Percentiles rank a stretch among this genome's conserved stretches.
phyloP scores from a whole-genome alignment of 768 basidiomycete genomes.

The Hortiboletus campestris region DNA sequence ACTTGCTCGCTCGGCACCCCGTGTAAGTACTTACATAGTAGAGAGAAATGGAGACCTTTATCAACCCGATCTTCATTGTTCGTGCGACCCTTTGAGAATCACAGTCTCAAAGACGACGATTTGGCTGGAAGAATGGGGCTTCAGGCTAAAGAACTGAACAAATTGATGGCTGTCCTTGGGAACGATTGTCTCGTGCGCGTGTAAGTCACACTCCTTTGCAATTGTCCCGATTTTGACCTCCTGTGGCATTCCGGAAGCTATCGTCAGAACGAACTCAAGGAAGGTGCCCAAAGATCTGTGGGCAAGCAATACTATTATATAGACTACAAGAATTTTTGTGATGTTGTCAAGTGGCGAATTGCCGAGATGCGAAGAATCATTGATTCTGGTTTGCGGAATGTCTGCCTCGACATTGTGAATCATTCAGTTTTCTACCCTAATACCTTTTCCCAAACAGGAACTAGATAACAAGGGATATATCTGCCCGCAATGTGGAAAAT shows the following conservation, averaged over 20 bases:
- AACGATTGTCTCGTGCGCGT: constrained; percentile 77
- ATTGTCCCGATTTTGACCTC: constrained; percentile 1
- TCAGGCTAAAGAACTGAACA: constrained; percentile 86
- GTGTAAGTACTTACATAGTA: constrained; percentile 72
- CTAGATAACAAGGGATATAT: constrained; percentile 96
- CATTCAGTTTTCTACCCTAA: neutral
- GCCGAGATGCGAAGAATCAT: constrained; percentile 90
- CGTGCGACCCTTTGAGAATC: constrained; percentile 22
- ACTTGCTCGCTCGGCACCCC: constrained; percentile 87
- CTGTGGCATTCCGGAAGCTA: constrained; percentile 59
- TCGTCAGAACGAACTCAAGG: constrained; percentile 89
- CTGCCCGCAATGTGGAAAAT: constrained; percentile 83
- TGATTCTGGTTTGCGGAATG: constrained; percentile 87
- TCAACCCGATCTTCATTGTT: constrained; percentile 12
- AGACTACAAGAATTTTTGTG: constrained; percentile 92
- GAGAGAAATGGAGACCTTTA: constrained; percentile 19
- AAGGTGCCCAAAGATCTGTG: constrained; percentile 83
- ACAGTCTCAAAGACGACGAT: constrained; percentile 90
- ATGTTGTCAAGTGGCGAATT: constrained; percentile 97
- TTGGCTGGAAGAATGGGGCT: constrained; percentile 88
- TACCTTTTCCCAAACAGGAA: constrained; percentile 55
- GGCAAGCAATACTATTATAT: constrained; percentile 95
- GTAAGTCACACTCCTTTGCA: constrained; percentile 42
- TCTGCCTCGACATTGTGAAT: constrained; percentile 35
- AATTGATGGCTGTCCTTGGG: constrained; percentile 78